Evolutionary conservation across 1,284 basidiomycete genomes (phyloP).

Genomic region (Mycena citricolor): DNA sequence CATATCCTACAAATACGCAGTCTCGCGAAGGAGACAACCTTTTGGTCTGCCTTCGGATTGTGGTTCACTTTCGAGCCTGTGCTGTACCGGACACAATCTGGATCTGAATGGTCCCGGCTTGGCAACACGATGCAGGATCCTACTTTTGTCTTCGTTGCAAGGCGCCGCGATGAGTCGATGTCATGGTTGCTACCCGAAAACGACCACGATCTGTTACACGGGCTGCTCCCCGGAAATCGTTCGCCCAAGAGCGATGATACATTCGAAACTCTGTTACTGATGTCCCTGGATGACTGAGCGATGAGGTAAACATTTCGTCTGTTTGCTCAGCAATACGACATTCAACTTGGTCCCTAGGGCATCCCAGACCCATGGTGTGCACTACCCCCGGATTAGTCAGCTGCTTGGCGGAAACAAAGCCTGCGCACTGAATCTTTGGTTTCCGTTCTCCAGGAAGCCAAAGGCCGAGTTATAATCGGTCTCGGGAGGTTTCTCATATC

Average conservation of each 20-base stretch:
- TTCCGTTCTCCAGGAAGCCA: slow-evolving; percentile 56
- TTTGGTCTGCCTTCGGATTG: slow-evolving; percentile 80
- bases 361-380: slow-evolving; percentile 30
- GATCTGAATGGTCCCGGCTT: slow-evolving; percentile 40
- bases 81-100: slow-evolving; percentile 33
- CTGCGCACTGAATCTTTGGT: slow-evolving; percentile 44
- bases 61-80: slow-evolving; percentile 79
- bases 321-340: not conserved
- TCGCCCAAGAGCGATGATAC: slow-evolving; percentile 57
- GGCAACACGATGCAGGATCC: slow-evolving; percentile 42
- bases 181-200: slow-evolving; percentile 51
- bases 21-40: slow-evolving; percentile 71
- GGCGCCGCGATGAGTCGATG: slow-evolving; percentile 54
- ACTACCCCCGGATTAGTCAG: slow-evolving; percentile 1
- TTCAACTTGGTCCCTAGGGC: slow-evolving; percentile 13
- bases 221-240: slow-evolving; percentile 49
- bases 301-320: too few species aligned
- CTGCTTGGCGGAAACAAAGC: not conserved
- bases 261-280: slow-evolving; percentile 68
- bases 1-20: slow-evolving; percentile 80
- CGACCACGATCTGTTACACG: slow-evolving; percentile 56
- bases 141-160: slow-evolving; percentile 61
- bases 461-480: slow-evolving; percentile 53
- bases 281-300: slow-evolving; percentile 40
- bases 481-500: slow-evolving; percentile 43